A percentile compares a stretch with the other conserved stretches of the same genome.
Conservation (phyloP, 2,329 filamentous ascomycete genomes). For the Nannizziopsis arthrosporioides region DNA sequence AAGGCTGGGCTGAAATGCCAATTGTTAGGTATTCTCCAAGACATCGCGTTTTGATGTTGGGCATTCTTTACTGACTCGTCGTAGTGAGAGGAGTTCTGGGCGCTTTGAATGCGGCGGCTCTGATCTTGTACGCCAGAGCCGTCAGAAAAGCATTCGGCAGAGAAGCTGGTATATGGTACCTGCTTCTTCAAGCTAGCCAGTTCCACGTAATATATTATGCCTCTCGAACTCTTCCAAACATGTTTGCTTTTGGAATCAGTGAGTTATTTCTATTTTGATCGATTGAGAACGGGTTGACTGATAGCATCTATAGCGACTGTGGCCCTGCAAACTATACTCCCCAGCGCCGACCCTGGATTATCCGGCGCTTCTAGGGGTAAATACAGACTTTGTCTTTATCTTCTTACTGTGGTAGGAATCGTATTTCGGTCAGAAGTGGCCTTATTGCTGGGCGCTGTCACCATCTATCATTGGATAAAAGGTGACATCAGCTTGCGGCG, state of each 20-base stretch:
- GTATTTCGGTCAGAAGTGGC: slow-evolving; percentile 86
- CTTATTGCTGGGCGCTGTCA: slow-evolving; percentile 60
- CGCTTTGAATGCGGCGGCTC: slow-evolving; percentile 56
- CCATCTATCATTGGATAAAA: slow-evolving; percentile 51
- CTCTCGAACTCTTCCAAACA: slow-evolving; percentile 83
- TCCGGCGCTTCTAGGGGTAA: slow-evolving; percentile 31
- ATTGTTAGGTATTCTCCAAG: slow-evolving; percentile 39
- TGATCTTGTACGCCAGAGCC: slow-evolving; percentile 54
- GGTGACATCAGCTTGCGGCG: slow-evolving; percentile 42
- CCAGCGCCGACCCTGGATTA: slow-evolving; percentile 24
- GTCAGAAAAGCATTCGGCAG: slow-evolving; percentile 58
- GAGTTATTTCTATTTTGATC: slow-evolving; percentile 28
- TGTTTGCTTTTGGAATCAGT: slow-evolving; percentile 87
- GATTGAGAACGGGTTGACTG: neutral
- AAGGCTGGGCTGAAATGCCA: slow-evolving; percentile 48
- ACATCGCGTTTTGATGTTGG: neutral
- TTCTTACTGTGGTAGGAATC: slow-evolving; percentile 68
- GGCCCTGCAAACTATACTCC: slow-evolving; percentile 40
- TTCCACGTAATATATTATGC: slow-evolving; percentile 93
- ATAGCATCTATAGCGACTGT: slow-evolving; percentile 25
- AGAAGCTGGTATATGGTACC: slow-evolving; percentile 64
- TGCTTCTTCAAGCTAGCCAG: slow-evolving; percentile 64
- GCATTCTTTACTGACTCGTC: slow-evolving; percentile 9
- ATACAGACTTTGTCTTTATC: slow-evolving; percentile 54
- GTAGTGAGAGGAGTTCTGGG: slow-evolving; percentile 66